These are phyloP conservation scores for Vishniacozyma victoriae DNA, from an alignment of 768 basidiomycete species.

Conservation along the genomic window DNA sequence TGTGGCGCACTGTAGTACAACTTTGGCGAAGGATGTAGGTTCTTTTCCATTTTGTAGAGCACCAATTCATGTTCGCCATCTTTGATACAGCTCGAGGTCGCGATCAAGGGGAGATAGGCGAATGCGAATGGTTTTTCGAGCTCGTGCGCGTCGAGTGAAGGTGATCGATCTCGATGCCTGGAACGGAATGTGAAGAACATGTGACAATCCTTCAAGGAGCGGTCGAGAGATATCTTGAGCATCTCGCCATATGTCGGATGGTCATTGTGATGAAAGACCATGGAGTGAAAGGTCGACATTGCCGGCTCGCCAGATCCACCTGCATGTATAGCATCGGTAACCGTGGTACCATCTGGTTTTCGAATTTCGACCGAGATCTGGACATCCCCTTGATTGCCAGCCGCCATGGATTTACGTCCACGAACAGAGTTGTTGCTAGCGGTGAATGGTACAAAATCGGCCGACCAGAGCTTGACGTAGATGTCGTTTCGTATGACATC, in stretches of 20 bases:
- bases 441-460: conserved; percentile 61
- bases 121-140: conserved; percentile 81
- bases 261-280: conserved; percentile 81
- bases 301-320: conserved; percentile 79
- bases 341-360: conserved; percentile 60
- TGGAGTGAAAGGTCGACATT: conserved; percentile 75
- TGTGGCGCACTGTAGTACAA: conserved; percentile 65
- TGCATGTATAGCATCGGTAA: conserved; percentile 65
- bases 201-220: conserved; percentile 47
- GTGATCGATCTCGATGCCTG: conserved; percentile 42
- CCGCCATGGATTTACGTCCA: conserved; percentile 23
- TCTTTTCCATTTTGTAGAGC: conserved; percentile 74
- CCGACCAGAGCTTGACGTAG: conserved; percentile 93
- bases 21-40: conserved; percentile 58
- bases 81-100: conserved; percentile 70
- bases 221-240: conserved; percentile 74
- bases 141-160: conserved; percentile 45
- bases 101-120: conserved; percentile 81
- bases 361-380: conserved; percentile 88
- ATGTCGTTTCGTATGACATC: conserved; percentile 88
- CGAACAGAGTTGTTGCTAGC: conserved; percentile 27
- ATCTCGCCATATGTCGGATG: conserved; percentile 90
- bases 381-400: conserved; percentile 55
- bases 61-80: conserved; percentile 82
- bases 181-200: conserved; percentile 91